A percentile compares a stretch with the other conserved stretches of the same genome.
These are phyloP conservation scores for Yamadazyma ubonensis DNA, from an alignment of 805 yeast genomes.

Conservation along the genomic window DNA sequence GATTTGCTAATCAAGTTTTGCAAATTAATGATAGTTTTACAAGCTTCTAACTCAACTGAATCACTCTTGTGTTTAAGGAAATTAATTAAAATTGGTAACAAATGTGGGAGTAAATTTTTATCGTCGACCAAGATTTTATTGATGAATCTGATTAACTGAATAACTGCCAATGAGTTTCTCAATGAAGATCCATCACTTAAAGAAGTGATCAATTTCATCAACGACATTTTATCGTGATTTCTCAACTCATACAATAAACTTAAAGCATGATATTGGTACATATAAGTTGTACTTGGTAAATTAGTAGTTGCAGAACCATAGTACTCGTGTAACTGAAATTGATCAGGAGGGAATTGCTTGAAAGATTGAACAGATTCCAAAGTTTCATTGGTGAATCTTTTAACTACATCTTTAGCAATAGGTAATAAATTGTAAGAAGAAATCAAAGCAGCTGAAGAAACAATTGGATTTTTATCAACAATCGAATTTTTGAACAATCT, in stretches of 20 bases:
- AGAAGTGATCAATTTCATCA: conserved; percentile 84
- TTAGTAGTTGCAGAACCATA: conserved; percentile 51
- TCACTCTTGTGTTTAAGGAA: conserved; percentile 82
- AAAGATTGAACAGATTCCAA: conserved; percentile 80
- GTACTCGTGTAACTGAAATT: conserved; percentile 53
- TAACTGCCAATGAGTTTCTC: conserved; percentile 78
- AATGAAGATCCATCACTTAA: conserved; percentile 59
- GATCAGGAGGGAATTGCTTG: conserved; percentile 51
- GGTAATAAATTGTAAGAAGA: conserved; percentile 89
- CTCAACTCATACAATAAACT: conserved; percentile 86
- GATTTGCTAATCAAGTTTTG: conserved; percentile 58
- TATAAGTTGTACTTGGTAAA: conserved; percentile 67
- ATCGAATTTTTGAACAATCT: conserved; percentile 88
- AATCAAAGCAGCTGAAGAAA: conserved; percentile 91
- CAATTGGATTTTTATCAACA: conserved; percentile 84
- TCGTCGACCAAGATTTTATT: conserved; percentile 73
- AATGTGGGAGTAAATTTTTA: conserved; percentile 54
- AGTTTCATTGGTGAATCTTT: conserved; percentile 91
- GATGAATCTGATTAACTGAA: conserved; percentile 81
- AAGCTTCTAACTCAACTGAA: conserved; percentile 89
- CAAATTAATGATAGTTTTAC: conserved; percentile 62
- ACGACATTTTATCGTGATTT: conserved; percentile 90
- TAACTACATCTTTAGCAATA: conserved; percentile 85
- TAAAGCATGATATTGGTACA: conserved; percentile 93
- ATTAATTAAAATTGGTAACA: conserved; percentile 62